Conservation (phyloP, 768 basidiomycete genomes). For the Leccinum obscurum region DNA sequence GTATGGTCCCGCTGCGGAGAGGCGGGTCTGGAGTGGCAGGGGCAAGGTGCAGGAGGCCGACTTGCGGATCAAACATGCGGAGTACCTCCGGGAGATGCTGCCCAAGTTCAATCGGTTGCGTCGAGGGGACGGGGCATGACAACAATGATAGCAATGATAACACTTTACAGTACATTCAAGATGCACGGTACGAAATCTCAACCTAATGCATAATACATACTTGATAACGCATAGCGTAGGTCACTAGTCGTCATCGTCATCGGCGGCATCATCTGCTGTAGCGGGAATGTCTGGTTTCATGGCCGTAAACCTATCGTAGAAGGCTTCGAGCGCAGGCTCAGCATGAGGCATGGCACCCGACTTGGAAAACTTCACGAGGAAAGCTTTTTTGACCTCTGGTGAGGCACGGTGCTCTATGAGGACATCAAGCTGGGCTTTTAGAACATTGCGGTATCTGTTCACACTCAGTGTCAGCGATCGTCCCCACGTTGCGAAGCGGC, state of each 20-base stretch:
- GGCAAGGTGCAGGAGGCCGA: conserved; percentile 83
- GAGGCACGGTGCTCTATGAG: conserved; percentile 12
- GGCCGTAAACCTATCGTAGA: conserved; percentile 15
- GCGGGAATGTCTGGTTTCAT: neutral
- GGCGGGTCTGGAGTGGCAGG: conserved; percentile 82
- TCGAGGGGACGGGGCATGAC: conserved; percentile 52
- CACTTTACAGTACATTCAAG: too few relatives aligned
- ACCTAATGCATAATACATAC: neutral
- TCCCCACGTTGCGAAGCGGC: neutral
- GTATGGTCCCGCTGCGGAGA: conserved; percentile 74
- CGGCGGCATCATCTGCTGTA: too few relatives aligned
- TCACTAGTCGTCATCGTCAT: too few relatives aligned
- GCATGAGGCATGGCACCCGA: conserved; percentile 11
- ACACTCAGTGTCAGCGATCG: neutral
- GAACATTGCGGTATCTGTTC: conserved; percentile 21
- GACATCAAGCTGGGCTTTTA: conserved; percentile 15
- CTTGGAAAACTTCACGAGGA: conserved; percentile 11
- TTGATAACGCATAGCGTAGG: neutral
- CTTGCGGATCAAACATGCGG: conserved; percentile 82
- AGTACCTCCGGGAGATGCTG: conserved; percentile 89
- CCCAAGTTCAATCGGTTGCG: conserved; percentile 84
- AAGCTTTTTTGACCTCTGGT: conserved; percentile 15
- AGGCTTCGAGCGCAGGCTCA: conserved; percentile 13
- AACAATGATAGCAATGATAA: too few relatives aligned
- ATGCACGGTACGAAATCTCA: too few relatives aligned